phyloP scores from a whole-genome alignment of 495 filamentous ascomycete species.

The Lasiosphaeria miniovina region DNA sequence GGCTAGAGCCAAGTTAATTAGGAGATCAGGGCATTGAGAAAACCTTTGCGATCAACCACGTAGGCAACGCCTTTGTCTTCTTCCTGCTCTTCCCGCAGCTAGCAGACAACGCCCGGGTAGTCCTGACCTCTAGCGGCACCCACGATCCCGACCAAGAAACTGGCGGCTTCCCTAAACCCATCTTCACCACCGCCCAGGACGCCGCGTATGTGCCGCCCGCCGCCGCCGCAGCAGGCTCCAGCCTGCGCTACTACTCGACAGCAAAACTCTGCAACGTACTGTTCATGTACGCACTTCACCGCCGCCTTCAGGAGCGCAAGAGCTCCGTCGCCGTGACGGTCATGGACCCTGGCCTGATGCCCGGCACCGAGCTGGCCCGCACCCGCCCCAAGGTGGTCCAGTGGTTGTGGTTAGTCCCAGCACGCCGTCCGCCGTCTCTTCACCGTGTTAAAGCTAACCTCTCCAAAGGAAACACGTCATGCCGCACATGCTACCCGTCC shows the following conservation, averaged over 20 bases:
- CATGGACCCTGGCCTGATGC: background rate
- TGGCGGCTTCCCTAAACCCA: background rate
- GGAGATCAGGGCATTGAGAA: background rate
- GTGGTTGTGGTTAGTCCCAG: background rate
- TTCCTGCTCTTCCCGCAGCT: background rate
- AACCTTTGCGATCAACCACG: slow-evolving; percentile 1
- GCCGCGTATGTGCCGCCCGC: background rate
- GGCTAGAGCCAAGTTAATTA: no score
- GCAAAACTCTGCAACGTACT: background rate
- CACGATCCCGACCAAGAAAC: background rate
- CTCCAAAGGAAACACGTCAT: background rate
- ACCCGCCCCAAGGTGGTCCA: background rate
- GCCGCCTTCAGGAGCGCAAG: background rate
- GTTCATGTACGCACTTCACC: background rate
- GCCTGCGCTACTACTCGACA: background rate
- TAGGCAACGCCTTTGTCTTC: background rate
- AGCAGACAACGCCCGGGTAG: background rate
- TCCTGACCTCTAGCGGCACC: background rate
- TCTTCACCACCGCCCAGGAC: background rate
- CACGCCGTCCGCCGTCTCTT: background rate
- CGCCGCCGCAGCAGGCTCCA: background rate
- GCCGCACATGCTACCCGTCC: background rate
- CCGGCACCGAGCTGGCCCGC: background rate
- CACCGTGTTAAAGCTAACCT: no score
- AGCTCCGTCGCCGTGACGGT: background rate